These are phyloP conservation scores for Blastobotrys aristatus DNA, from an alignment of 1,139 yeast genomes.

Conservation along the genomic window DNA sequence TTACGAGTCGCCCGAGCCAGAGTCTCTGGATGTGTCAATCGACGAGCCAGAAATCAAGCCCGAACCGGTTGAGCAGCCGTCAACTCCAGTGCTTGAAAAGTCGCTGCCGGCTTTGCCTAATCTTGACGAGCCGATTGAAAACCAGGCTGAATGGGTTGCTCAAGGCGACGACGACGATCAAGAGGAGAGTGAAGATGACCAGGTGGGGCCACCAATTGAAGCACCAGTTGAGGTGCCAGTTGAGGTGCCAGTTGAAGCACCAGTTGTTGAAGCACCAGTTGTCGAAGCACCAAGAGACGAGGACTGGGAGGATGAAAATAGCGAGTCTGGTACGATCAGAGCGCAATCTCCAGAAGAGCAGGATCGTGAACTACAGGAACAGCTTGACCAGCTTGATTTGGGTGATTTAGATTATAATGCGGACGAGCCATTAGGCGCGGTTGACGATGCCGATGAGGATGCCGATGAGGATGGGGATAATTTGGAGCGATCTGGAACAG, in stretches of 20 bases:
- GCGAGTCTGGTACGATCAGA: not conserved
- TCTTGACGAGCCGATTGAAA: too few relatives aligned
- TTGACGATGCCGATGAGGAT: too few relatives aligned
- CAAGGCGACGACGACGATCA: not conserved
- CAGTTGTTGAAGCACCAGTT: not conserved
- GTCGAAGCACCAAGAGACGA: not conserved
- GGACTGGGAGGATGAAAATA: not conserved
- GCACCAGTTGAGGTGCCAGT: not conserved
- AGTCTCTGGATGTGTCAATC: not conserved
- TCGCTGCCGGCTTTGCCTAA: too few relatives aligned
- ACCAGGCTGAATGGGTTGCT: too few relatives aligned
- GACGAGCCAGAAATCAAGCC: not conserved
- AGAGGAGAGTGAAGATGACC: not conserved
- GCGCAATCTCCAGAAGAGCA: not conserved
- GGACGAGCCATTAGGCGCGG: conserved; percentile 6
- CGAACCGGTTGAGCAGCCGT: not conserved
- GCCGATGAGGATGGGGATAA: conserved; percentile 5
- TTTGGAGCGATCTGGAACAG: conserved; percentile 12
- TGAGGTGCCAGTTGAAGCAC: not conserved
- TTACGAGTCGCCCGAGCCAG: not conserved
- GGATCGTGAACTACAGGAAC: conserved; percentile 2
- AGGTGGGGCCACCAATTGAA: not conserved
- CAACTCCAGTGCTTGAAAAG: too few relatives aligned
- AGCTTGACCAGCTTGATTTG: conserved; percentile 8
- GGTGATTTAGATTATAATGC: conserved; percentile 8